These are phyloP conservation scores for Eucalyptus dawsonii DNA, from an alignment of 345 rosid genomes.

Conservation along the genomic window DNA sequence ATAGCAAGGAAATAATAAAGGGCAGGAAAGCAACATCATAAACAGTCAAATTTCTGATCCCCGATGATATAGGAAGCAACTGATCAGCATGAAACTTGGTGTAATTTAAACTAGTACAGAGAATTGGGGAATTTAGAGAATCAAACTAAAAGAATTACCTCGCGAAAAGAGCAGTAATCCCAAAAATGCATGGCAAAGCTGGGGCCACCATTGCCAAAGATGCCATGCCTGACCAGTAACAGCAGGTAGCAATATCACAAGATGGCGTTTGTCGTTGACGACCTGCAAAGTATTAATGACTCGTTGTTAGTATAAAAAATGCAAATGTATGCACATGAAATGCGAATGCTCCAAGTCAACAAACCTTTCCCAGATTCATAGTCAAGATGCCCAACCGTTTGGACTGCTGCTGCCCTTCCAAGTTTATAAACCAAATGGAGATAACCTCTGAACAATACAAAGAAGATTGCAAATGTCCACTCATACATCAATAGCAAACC, in stretches of 20 bases:
- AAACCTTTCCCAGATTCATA: constrained; percentile 74
- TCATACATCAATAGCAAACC: constrained; percentile 78
- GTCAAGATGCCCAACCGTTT: constrained; percentile 31
- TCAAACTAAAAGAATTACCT: constrained; percentile 24
- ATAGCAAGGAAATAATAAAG: neutral
- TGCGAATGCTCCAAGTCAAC: neutral
- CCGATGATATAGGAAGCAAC: neutral
- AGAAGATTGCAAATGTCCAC: constrained; percentile 74
- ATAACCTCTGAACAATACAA: constrained; percentile 50
- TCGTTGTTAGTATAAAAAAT: neutral
- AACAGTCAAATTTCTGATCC: neutral
- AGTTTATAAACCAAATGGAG: constrained; percentile 44
- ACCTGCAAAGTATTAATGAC: constrained; percentile 21
- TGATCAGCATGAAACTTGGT: neutral
- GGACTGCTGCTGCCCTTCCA: constrained; percentile 49
- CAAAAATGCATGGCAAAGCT: constrained; percentile 60
- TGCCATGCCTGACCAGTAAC: constrained; percentile 69
- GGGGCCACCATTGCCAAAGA: constrained; percentile 54
- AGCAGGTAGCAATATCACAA: constrained; percentile 42
- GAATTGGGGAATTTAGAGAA: neutral
- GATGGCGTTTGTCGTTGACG: constrained; percentile 50
- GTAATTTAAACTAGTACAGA: neutral
- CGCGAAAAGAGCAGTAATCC: constrained; percentile 68
- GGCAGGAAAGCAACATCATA: neutral
- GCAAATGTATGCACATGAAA: neutral